Evolutionary conservation across 2,329 filamentous ascomycete genomes (phyloP).

Genomic region (Phialophora chinensis): DNA sequence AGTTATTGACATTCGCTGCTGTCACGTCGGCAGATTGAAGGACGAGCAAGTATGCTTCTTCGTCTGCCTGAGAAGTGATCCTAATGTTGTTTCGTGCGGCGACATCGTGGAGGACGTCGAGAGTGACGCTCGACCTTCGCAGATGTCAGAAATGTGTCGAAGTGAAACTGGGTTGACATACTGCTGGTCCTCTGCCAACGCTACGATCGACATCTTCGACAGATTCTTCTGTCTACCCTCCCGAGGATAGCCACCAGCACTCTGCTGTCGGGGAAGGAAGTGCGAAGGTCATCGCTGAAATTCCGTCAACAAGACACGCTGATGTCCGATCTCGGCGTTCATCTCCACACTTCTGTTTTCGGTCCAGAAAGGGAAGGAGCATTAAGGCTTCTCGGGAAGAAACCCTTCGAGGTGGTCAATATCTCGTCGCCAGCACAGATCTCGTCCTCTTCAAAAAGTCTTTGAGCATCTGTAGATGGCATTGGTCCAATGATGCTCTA

Average conservation of each 20-base stretch:
- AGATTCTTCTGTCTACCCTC: not conserved
- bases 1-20: conserved; percentile 41
- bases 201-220: conserved; percentile 37
- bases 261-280: not conserved
- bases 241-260: not conserved
- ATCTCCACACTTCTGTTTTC: conserved; percentile 19
- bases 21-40: conserved; percentile 42
- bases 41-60: conserved; percentile 41
- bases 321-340: conserved; percentile 25
- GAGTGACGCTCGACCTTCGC: conserved; percentile 35
- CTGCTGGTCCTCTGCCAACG: conserved; percentile 34
- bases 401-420: not conserved
- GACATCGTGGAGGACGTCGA: conserved; percentile 37
- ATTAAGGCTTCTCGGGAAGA: not conserved
- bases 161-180: conserved; percentile 11
- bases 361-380: conserved; percentile 1
- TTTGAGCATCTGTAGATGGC: not conserved
- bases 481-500: not conserved
- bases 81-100: conserved; percentile 33
- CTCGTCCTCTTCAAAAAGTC: not conserved
- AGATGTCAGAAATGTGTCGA: conserved; percentile 5
- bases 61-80: conserved; percentile 32
- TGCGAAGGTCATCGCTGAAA: not conserved
- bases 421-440: not conserved
- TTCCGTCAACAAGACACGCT: not conserved